These are phyloP conservation scores for Papiliotrema laurentii DNA, from an alignment of 1,284 basidiomycete species.

Conservation along the genomic window DNA sequence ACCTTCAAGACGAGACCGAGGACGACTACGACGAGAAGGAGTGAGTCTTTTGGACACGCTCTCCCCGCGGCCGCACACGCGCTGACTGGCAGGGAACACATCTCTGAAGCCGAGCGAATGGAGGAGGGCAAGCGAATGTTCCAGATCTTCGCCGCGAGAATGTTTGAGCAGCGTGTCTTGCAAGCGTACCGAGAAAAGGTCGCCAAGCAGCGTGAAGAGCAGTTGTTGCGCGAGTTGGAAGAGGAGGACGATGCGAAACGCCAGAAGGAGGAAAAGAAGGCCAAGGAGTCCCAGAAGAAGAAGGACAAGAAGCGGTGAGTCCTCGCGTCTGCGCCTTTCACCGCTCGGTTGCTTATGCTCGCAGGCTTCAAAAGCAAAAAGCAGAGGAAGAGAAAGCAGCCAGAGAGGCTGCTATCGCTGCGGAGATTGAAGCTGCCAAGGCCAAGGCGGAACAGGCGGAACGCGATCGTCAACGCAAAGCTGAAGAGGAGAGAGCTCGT, in stretches of 20 bases:
- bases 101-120: constrained; percentile 74
- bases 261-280: constrained; percentile 88
- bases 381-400: constrained; percentile 84
- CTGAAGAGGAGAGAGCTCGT: constrained; percentile 66
- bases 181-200: constrained; percentile 87
- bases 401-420: constrained; percentile 72
- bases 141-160: constrained; percentile 98
- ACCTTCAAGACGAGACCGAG: constrained; percentile 61
- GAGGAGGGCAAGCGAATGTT: constrained; percentile 99
- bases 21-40: constrained; percentile 56
- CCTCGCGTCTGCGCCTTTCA: too few relatives aligned
- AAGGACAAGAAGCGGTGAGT: constrained; percentile 64
- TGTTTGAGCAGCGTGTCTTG: constrained; percentile 97
- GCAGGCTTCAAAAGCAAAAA: constrained; percentile 79
- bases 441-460: constrained; percentile 62
- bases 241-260: constrained; percentile 75
- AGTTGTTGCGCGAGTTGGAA: constrained; percentile 81
- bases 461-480: constrained; percentile 62
- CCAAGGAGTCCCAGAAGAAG: constrained; percentile 95
- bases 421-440: constrained; percentile 68
- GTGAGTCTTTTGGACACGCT: constrained; percentile 35
- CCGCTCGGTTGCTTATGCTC: background rate
- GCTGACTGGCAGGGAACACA: constrained; percentile 27
- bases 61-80: too few relatives aligned
- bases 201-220: constrained; percentile 83